A percentile compares a stretch with the other conserved stretches of the same genome.
phyloP scores from a whole-genome alignment of 2,329 filamentous ascomycete species.

The Claviceps sp. region DNA sequence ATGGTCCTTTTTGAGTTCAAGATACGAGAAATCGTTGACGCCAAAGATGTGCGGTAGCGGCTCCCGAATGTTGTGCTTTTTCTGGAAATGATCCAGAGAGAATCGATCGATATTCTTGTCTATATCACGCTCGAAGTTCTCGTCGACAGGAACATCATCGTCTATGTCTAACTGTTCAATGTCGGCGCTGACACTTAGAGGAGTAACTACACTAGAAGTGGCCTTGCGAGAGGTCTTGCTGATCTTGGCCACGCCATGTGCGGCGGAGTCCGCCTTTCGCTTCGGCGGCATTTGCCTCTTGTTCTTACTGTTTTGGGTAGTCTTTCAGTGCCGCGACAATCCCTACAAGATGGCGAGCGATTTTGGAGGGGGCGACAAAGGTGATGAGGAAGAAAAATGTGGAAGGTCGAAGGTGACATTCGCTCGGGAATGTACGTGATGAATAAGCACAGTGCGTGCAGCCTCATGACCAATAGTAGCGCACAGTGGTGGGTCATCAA shows the following conservation, averaged over 20 bases:
- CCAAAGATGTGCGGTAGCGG: constrained; percentile 33
- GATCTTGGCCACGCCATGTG: constrained; percentile 36
- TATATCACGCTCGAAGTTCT: constrained; percentile 39
- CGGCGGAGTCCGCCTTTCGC: constrained; percentile 47
- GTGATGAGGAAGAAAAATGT: background rate
- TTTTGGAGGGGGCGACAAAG: background rate
- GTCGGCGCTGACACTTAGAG: constrained; percentile 42
- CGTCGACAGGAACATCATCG: constrained; percentile 37
- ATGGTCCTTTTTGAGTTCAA: constrained; percentile 78
- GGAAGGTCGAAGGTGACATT: background rate
- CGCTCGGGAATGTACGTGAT: background rate
- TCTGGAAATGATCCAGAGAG: constrained; percentile 38
- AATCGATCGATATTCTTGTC: constrained; percentile 48
- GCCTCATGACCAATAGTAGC: background rate
- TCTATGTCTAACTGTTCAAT: constrained; percentile 30
- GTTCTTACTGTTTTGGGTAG: background rate
- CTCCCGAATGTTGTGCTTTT: constrained; percentile 28
- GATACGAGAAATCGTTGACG: constrained; percentile 62
- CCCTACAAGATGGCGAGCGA: background rate
- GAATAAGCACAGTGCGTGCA: background rate
- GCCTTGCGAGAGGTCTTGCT: constrained; percentile 44
- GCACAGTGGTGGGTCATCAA: background rate
- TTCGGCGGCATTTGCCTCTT: constrained; percentile 48
- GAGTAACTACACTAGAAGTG: constrained; percentile 47
- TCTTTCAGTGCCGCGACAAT: constrained; percentile 10